Evolutionary conservation across 2,329 filamentous ascomycete species (phyloP).

Genomic region (Epicoccum nigrum): DNA sequence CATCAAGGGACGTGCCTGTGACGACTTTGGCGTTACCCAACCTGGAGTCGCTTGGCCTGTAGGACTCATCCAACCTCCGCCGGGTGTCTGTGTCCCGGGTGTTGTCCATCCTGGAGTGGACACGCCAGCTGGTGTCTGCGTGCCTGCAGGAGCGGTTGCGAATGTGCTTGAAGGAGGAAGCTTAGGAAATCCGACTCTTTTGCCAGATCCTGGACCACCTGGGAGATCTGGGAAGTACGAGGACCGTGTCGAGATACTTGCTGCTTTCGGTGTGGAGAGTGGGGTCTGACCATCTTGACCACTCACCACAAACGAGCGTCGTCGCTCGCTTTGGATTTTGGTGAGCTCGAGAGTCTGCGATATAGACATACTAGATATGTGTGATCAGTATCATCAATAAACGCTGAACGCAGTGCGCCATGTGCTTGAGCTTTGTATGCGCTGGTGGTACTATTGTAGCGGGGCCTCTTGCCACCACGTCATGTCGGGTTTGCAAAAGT

Average conservation of each 20-base stretch:
- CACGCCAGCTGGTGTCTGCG: slow-evolving; percentile 11
- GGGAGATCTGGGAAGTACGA: slow-evolving; percentile 13
- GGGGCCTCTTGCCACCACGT: slow-evolving; percentile 6
- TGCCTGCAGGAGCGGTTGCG: slow-evolving; percentile 6
- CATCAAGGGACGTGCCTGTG: slow-evolving; percentile 12
- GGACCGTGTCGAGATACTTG: slow-evolving; percentile 14
- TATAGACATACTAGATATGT: slow-evolving; percentile 4
- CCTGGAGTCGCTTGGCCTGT: slow-evolving; percentile 12
- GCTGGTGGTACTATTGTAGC: neutral
- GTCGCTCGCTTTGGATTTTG: neutral
- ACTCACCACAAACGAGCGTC: slow-evolving; percentile 8
- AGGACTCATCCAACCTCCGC: slow-evolving; percentile 12
- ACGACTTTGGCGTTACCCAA: slow-evolving; percentile 15
- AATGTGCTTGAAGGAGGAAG: slow-evolving; percentile 4
- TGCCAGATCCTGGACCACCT: neutral
- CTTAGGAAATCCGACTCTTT: slow-evolving; percentile 7
- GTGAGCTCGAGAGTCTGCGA: slow-evolving; percentile 10
- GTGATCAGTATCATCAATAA: no score
- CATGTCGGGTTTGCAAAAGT: slow-evolving; percentile 7
- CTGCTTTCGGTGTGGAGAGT: slow-evolving; percentile 10
- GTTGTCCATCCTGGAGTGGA: slow-evolving; percentile 16
- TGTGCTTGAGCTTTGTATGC: neutral
- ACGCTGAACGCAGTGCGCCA: neutral
- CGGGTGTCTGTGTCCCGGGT: slow-evolving; percentile 10
- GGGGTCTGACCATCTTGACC: slow-evolving; percentile 6